These are phyloP conservation scores for Eutrema yunnanense DNA, from an alignment of 345 rosid species.

Conservation along the genomic window DNA sequence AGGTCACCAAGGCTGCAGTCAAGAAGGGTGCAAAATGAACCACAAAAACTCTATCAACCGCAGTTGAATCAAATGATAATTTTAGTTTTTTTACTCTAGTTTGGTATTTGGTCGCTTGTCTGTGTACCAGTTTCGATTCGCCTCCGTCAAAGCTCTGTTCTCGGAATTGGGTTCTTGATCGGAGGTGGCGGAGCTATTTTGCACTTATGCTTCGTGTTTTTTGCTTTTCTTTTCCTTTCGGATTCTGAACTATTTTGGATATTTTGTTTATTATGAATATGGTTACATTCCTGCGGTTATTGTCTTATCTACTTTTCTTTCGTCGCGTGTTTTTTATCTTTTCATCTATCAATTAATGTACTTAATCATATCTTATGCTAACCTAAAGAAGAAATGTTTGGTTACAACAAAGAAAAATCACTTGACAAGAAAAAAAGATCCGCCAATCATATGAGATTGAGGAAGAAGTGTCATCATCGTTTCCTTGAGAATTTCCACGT, in stretches of 20 bases:
- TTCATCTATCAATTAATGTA: not conserved
- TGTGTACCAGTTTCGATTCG: not conserved
- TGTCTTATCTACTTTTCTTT: not conserved
- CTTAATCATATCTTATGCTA: too few species aligned
- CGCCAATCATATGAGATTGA: too few species aligned
- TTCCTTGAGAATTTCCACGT: too few species aligned
- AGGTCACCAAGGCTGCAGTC: constrained; percentile 77
- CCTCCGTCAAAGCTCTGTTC: constrained; percentile 2
- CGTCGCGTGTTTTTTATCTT: not conserved
- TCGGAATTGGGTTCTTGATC: constrained; percentile 28
- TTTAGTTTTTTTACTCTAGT: not conserved
- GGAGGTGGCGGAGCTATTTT: constrained; percentile 16
- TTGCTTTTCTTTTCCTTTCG: not conserved
- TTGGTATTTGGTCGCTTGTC: not conserved
- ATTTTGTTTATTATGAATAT: not conserved
- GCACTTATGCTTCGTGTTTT: not conserved
- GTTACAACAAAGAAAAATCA: too few species aligned
- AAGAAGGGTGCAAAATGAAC: constrained; percentile 77
- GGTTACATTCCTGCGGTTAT: not conserved
- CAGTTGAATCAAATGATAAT: not conserved
- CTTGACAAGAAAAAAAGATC: too few species aligned
- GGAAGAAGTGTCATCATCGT: too few species aligned
- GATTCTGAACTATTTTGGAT: not conserved
- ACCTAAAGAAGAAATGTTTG: too few species aligned
- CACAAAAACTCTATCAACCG: not conserved